Evolutionary conservation across 257 asterid genomes (phyloP).

Genomic region (Nicotiana tomentosiformis): DNA sequence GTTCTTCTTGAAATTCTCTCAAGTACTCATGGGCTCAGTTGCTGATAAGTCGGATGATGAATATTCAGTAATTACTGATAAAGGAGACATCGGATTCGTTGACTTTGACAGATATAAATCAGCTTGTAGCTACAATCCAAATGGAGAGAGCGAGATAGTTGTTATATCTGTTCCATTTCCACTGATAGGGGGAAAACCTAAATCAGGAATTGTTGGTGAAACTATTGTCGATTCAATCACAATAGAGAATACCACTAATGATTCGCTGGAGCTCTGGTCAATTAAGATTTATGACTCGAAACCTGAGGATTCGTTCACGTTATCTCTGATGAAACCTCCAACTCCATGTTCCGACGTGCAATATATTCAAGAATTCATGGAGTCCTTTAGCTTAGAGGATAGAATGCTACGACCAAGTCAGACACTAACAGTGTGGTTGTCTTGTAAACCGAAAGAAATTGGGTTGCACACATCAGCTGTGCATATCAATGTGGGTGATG

Average conservation of each 20-base stretch:
- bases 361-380: conserved; percentile 46
- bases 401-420: conserved; percentile 42
- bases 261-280: conserved; percentile 64
- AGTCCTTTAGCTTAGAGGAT: conserved; percentile 61
- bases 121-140: conserved; percentile 57
- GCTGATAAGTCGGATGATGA: conserved; percentile 64
- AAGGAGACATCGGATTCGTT: conserved; percentile 80
- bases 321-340: conserved; percentile 85
- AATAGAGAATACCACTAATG: conserved; percentile 44
- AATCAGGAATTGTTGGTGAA: conserved; percentile 64
- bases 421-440: conserved; percentile 58
- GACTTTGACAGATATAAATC: conserved; percentile 53
- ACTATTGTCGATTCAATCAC: conserved; percentile 46
- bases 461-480: conserved; percentile 78
- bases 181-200: conserved; percentile 52
- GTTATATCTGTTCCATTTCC: conserved; percentile 77
- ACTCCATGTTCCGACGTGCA: conserved; percentile 45
- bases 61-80: conserved; percentile 65
- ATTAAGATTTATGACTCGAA: conserved; percentile 76
- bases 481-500: conserved; percentile 66
- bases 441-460: conserved; percentile 87
- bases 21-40: conserved; percentile 34
- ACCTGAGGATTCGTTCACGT: conserved; percentile 62
- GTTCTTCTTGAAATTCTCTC: conserved; percentile 8
- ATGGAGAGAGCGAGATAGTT: conserved; percentile 50